A percentile compares a stretch with the other conserved stretches of the same genome.
Conservation (phyloP, 768 basidiomycete genomes). For the Chalciporus pseudorubinellus region DNA sequence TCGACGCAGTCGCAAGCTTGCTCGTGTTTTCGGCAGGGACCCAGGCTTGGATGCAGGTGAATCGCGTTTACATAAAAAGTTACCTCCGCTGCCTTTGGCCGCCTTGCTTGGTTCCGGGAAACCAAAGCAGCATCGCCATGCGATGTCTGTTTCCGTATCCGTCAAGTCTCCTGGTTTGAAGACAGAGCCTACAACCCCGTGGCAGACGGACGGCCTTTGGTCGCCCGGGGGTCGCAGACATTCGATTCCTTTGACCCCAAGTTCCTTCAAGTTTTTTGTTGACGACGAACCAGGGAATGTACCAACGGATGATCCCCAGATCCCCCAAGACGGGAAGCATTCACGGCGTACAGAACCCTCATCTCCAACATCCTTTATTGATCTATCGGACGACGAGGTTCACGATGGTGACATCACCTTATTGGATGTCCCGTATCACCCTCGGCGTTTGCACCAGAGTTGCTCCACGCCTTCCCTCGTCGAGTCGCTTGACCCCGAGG, state of each 20-base stretch:
- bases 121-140: conserved; percentile 31
- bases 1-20: conserved; percentile 71
- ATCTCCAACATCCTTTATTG: conserved; percentile 50
- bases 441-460: conserved; percentile 29
- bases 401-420: conserved; percentile 33
- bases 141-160: conserved; percentile 30
- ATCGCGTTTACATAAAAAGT: conserved; percentile 19
- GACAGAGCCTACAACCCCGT: conserved; percentile 28
- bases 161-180: conserved; percentile 17
- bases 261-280: conserved; percentile 36
- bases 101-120: conserved; percentile 26
- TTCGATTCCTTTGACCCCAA: conserved; percentile 53
- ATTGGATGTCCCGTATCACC: conserved; percentile 29
- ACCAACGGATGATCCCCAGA: conserved; percentile 4
- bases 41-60: conserved; percentile 44
- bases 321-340: conserved; percentile 10
- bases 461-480: conserved; percentile 46
- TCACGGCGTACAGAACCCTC: conserved; percentile 10
- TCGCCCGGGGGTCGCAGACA: conserved; percentile 43
- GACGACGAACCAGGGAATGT: conserved; percentile 2
- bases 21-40: conserved; percentile 74
- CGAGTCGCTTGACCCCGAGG: conserved; percentile 50
- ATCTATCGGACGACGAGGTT: conserved; percentile 64
- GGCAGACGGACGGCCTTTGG: conserved; percentile 35
- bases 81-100: conserved; percentile 25